These are phyloP conservation scores for Saccharomyces jurei DNA, from an alignment of 805 yeast species.

Conservation along the genomic window DNA sequence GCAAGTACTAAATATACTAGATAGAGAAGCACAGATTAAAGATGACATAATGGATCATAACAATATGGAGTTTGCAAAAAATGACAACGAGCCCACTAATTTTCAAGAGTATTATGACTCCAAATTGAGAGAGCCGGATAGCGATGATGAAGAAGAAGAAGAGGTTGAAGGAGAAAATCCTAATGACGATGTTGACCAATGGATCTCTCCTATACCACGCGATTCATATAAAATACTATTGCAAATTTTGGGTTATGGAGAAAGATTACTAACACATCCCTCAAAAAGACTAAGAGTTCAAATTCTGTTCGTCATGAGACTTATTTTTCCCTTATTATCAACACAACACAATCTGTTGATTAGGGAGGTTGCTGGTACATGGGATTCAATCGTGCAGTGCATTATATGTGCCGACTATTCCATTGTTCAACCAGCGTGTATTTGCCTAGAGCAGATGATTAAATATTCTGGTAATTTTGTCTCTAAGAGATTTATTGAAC, in stretches of 20 bases:
- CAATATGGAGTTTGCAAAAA: constrained; percentile 5
- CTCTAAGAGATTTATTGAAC: constrained; percentile 22
- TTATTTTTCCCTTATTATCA: constrained; percentile 45
- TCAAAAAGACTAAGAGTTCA: constrained; percentile 50
- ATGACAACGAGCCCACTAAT: constrained; percentile 29
- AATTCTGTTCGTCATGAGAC: constrained; percentile 42
- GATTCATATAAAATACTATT: constrained; percentile 50
- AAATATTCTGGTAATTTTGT: constrained; percentile 21
- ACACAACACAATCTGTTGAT: constrained; percentile 31
- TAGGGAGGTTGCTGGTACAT: constrained; percentile 27
- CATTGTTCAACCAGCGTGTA: constrained; percentile 18
- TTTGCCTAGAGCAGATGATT: constrained; percentile 16
- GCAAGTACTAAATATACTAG: constrained; percentile 40
- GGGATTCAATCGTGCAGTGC: constrained; percentile 22
- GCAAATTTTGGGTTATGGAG: constrained; percentile 60
- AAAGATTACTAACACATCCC: constrained; percentile 58
- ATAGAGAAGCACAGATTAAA: constrained; percentile 27
- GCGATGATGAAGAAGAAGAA: constrained; percentile 31
- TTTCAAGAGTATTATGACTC: constrained; percentile 34
- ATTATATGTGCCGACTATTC: constrained; percentile 17
- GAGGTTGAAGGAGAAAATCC: constrained; percentile 14
- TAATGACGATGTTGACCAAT: constrained; percentile 33
- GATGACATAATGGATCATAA: constrained; percentile 9
- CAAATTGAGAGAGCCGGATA: constrained; percentile 28
- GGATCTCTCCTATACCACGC: constrained; percentile 65